Evolutionary conservation across 2,329 filamentous ascomycete genomes (phyloP).

Genomic region (Fusarium sp.): DNA sequence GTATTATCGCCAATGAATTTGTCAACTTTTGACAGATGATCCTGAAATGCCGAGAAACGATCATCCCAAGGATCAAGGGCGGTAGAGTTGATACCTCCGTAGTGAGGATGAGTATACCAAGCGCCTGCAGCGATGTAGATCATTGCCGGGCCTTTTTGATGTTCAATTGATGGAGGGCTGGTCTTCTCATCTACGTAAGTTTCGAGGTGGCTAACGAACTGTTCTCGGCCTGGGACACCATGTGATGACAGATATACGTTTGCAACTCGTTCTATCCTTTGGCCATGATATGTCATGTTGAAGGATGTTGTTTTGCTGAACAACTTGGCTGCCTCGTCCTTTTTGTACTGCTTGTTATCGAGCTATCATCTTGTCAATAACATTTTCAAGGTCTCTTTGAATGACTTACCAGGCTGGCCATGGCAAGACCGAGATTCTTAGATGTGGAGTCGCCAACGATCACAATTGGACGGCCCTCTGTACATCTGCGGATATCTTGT

Average conservation of each 20-base stretch:
- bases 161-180: background rate
- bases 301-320: background rate
- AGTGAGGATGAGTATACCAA: constrained; percentile 1
- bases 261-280: background rate
- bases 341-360: background rate
- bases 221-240: background rate
- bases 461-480: constrained; percentile 60
- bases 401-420: constrained; percentile 38
- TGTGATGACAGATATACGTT: background rate
- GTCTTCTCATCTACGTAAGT: background rate
- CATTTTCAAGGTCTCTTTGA: accelerated
- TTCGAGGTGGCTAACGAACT: background rate
- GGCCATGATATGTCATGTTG: constrained; percentile 7
- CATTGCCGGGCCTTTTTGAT: background rate
- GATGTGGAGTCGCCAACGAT: constrained; percentile 69
- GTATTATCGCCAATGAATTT: background rate
- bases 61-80: background rate
- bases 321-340: background rate
- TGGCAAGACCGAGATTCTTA: constrained; percentile 67
- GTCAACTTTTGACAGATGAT: background rate
- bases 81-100: background rate
- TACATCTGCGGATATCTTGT: constrained; percentile 61
- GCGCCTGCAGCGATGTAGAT: background rate
- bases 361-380: background rate
- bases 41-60: background rate